Conservation (phyloP, 139 green algal species). For the Closterium sp. region DNA sequence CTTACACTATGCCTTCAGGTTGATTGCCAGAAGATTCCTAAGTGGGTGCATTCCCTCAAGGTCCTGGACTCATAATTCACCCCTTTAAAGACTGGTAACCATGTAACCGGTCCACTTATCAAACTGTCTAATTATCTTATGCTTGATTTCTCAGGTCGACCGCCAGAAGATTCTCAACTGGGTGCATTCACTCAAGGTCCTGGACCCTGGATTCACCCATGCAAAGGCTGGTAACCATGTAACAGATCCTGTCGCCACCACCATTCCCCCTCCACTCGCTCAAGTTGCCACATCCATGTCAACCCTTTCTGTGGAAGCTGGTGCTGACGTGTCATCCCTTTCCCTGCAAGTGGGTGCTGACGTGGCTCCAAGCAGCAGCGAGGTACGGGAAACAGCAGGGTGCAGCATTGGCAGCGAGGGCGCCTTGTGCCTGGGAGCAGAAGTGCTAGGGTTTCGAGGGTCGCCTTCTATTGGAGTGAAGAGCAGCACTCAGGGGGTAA, state of each 20-base stretch:
- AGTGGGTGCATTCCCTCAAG: too few species aligned
- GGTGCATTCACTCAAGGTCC: background rate
- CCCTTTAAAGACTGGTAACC: too few species aligned
- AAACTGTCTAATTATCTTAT: too few species aligned
- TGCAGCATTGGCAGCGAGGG: background rate
- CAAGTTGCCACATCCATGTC: background rate
- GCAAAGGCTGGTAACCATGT: background rate
- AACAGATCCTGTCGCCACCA: background rate
- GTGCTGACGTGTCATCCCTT: too few species aligned
- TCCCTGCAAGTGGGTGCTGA: background rate
- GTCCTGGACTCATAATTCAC: too few species aligned
- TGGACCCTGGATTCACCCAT: background rate
- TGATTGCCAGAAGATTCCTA: too few species aligned
- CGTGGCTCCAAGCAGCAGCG: background rate
- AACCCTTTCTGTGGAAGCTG: background rate
- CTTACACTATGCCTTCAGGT: too few species aligned
- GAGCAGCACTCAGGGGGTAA: background rate
- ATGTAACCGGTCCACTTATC: too few species aligned
- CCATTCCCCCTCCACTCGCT: background rate
- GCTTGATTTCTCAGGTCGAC: background rate
- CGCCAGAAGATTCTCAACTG: background rate
- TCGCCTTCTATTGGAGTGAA: background rate
- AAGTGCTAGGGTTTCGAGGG: background rate
- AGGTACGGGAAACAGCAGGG: background rate
- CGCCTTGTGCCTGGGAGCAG: background rate